phyloP scores from a whole-genome alignment of 2,329 filamentous ascomycete species.

The Penicillium sp. region DNA sequence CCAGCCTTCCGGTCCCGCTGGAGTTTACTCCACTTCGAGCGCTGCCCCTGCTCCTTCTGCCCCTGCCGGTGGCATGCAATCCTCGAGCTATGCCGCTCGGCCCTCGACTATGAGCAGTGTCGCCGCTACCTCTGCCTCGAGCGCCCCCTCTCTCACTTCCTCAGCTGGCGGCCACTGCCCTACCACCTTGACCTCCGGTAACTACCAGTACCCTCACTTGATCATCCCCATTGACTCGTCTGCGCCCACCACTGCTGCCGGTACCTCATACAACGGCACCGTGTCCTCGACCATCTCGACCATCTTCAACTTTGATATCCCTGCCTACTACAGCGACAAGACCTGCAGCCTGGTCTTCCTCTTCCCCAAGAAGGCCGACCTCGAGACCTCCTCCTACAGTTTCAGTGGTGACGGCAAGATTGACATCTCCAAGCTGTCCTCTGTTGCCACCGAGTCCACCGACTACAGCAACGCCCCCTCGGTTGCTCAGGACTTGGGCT shows the following conservation, averaged over 20 bases:
- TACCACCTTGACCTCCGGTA: constrained; percentile 43
- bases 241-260: constrained; percentile 51
- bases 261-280: constrained; percentile 57
- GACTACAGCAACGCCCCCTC: constrained; percentile 54
- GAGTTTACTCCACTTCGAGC: not conserved
- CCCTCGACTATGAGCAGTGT: constrained; percentile 7
- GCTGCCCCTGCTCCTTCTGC: not conserved
- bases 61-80: not conserved
- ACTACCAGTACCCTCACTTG: constrained; percentile 59
- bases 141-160: constrained; percentile 5
- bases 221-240: constrained; percentile 60
- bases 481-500: constrained; percentile 45
- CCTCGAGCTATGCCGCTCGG: not conserved
- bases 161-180: constrained; percentile 39
- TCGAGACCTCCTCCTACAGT: constrained; percentile 58
- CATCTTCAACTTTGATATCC: constrained; percentile 70
- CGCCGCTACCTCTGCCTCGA: constrained; percentile 12
- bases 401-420: constrained; percentile 55
- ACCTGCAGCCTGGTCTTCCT: constrained; percentile 66
- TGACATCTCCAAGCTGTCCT: constrained; percentile 50
- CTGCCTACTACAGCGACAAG: constrained; percentile 52
- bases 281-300: constrained; percentile 54
- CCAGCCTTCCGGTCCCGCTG: not conserved
- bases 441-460: constrained; percentile 48
- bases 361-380: constrained; percentile 55